Evolutionary conservation across 495 filamentous ascomycete species (phyloP).

Genomic region (Trichoderma reesei): DNA sequence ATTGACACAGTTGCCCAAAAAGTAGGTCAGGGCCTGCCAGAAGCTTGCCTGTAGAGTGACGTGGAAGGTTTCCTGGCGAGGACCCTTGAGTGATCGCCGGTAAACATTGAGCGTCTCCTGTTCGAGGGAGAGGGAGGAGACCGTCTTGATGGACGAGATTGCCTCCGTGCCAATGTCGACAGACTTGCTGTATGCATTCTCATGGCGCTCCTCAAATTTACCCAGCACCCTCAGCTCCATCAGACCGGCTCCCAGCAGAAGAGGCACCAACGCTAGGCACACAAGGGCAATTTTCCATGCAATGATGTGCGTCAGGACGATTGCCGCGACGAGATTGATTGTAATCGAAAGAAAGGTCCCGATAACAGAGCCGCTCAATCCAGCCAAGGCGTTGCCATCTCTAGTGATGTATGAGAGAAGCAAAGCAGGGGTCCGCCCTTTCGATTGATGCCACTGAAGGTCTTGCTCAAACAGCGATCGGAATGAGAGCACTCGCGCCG

Average conservation of each 20-base stretch:
- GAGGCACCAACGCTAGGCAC: conserved; percentile 40
- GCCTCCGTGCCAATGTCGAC: conserved; percentile 50
- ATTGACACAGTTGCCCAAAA: conserved; percentile 18
- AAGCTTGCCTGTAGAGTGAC: conserved; percentile 30
- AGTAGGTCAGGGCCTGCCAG: conserved; percentile 35
- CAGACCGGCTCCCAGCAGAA: conserved; percentile 40
- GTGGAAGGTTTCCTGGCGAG: conserved; percentile 26
- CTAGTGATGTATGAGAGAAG: conserved; percentile 42
- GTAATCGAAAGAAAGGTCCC: conserved; percentile 35
- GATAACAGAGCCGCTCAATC: conserved; percentile 27
- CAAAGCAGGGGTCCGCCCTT: conserved; percentile 35
- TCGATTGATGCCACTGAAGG: conserved; percentile 44
- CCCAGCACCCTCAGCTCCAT: conserved; percentile 42
- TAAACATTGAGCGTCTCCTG: conserved; percentile 37
- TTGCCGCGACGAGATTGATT: conserved; percentile 33
- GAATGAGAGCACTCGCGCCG: conserved; percentile 40
- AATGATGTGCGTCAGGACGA: conserved; percentile 46
- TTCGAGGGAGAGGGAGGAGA: conserved; percentile 47
- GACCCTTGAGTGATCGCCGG: conserved; percentile 23
- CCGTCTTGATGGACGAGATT: conserved; percentile 46
- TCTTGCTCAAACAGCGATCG: conserved; percentile 43
- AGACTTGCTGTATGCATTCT: conserved; percentile 44
- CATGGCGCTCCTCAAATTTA: conserved; percentile 48
- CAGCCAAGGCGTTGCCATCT: conserved; percentile 40
- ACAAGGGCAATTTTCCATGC: conserved; percentile 55